Evolutionary conservation across 1,139 yeast species (phyloP).

Genomic region (Debaryomyces nepalensis): DNA sequence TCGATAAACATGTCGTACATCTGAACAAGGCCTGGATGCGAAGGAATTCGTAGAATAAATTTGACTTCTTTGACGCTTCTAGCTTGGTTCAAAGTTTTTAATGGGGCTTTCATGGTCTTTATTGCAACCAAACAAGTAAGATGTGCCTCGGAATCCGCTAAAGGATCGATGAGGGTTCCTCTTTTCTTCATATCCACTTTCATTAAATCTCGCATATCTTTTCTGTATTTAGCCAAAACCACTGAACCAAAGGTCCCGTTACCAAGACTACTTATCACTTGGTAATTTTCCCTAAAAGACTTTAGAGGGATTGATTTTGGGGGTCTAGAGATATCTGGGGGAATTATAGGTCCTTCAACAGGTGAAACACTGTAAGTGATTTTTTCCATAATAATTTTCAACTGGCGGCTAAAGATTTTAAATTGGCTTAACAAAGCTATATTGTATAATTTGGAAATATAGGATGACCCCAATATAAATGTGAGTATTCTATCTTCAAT

Average conservation of each 20-base stretch:
- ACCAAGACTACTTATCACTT: slow-evolving; percentile 60
- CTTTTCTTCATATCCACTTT: slow-evolving; percentile 21
- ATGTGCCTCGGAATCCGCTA: slow-evolving; percentile 29
- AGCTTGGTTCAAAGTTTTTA: slow-evolving; percentile 58
- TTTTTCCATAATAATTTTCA: slow-evolving; percentile 9
- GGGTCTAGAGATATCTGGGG: slow-evolving; percentile 23
- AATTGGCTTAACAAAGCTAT: slow-evolving; percentile 3
- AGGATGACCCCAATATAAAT: slow-evolving; percentile 1
- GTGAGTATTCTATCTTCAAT: background rate
- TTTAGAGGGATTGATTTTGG: slow-evolving; percentile 42
- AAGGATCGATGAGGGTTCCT: slow-evolving; percentile 58
- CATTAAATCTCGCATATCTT: slow-evolving; percentile 20
- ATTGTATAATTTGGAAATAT: background rate
- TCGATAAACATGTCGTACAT: slow-evolving; percentile 82
- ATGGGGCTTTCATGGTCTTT: slow-evolving; percentile 70
- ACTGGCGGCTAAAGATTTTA: slow-evolving; percentile 10
- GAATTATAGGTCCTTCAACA: slow-evolving; percentile 10
- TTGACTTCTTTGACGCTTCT: slow-evolving; percentile 71
- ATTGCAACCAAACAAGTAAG: slow-evolving; percentile 69
- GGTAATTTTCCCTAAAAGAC: slow-evolving; percentile 50
- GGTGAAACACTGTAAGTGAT: background rate
- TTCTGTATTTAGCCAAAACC: slow-evolving; percentile 55
- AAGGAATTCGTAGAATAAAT: slow-evolving; percentile 70
- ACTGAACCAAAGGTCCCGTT: slow-evolving; percentile 83
- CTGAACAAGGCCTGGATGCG: slow-evolving; percentile 74